These are phyloP conservation scores for Chrysosporium queenslandicum DNA, from an alignment of 2,329 filamentous ascomycete species.

Conservation along the genomic window DNA sequence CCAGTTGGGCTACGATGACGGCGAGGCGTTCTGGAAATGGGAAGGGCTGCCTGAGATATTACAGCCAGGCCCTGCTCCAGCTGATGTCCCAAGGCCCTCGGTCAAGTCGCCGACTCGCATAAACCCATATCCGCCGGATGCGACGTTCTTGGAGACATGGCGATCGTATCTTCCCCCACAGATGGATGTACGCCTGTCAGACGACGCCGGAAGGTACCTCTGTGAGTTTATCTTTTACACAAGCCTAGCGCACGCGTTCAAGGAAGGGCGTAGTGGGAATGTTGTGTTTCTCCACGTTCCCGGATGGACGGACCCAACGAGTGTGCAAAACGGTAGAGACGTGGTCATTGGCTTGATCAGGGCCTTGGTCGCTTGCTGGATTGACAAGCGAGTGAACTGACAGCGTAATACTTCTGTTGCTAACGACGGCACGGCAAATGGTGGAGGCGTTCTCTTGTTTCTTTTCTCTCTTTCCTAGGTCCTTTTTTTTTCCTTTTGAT, in stretches of 20 bases:
- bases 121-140: slow-evolving; percentile 26
- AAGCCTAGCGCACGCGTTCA: slow-evolving; percentile 44
- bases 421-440: too few species aligned
- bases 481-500: neutral
- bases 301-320: slow-evolving; percentile 43
- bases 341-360: slow-evolving; percentile 38
- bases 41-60: slow-evolving; percentile 44
- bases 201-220: slow-evolving; percentile 61
- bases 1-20: slow-evolving; percentile 31
- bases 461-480: neutral
- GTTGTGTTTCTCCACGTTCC: slow-evolving; percentile 68
- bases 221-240: slow-evolving; percentile 73
- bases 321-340: slow-evolving; percentile 32
- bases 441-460: too few species aligned
- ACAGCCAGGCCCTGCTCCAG: slow-evolving; percentile 37
- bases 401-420: neutral
- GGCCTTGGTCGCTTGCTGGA: slow-evolving; percentile 35
- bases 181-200: slow-evolving; percentile 47
- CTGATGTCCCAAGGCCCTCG: neutral
- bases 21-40: slow-evolving; percentile 42
- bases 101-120: neutral
- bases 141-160: slow-evolving; percentile 30
- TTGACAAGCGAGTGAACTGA: slow-evolving; percentile 19
- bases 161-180: slow-evolving; percentile 24
- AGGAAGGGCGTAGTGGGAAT: slow-evolving; percentile 28